phyloP scores from a whole-genome alignment of 139 green algal species.

The Ulvella scutata region DNA sequence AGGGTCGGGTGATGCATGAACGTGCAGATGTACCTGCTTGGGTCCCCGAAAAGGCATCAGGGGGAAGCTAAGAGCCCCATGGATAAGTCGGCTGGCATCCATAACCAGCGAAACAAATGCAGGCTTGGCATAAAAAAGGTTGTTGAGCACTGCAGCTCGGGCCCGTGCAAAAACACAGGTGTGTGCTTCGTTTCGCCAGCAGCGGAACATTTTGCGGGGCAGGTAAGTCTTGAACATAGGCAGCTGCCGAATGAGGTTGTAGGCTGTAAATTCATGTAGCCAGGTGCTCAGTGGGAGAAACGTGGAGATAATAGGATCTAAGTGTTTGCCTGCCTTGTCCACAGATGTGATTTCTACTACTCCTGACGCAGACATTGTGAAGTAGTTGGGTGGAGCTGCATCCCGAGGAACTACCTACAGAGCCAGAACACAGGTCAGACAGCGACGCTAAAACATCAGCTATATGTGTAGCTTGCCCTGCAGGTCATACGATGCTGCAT shows the following conservation, averaged over 20 bases:
- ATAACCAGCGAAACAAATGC: not conserved
- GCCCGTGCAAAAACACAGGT: not conserved
- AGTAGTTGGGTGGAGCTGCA: conserved; percentile 19
- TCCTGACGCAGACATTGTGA: conserved; percentile 28
- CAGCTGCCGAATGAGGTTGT: conserved; percentile 42
- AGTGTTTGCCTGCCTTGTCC: not conserved
- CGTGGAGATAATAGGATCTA: not conserved
- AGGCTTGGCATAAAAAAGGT: not conserved
- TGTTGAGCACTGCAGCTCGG: not conserved
- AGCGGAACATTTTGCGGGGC: conserved; percentile 13
- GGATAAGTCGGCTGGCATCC: not conserved
- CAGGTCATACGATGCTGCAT: too few relatives aligned
- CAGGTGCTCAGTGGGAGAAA: conserved; percentile 18
- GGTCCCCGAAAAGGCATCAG: not conserved
- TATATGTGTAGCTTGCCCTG: too few relatives aligned
- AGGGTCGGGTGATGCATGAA: too few relatives aligned
- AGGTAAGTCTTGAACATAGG: conserved; percentile 32
- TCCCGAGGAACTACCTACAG: conserved; percentile 21
- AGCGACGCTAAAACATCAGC: too few relatives aligned
- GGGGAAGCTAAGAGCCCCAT: not conserved
- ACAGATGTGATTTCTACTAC: conserved; percentile 24
- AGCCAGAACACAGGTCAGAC: too few relatives aligned
- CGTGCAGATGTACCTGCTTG: not conserved
- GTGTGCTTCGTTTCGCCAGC: conserved; percentile 20
- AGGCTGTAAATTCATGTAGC: conserved; percentile 30